A percentile compares a stretch with the other conserved stretches of the same genome.
These are phyloP conservation scores for Quercus alba DNA, from an alignment of 306 rosid species.

Conservation along the genomic window DNA sequence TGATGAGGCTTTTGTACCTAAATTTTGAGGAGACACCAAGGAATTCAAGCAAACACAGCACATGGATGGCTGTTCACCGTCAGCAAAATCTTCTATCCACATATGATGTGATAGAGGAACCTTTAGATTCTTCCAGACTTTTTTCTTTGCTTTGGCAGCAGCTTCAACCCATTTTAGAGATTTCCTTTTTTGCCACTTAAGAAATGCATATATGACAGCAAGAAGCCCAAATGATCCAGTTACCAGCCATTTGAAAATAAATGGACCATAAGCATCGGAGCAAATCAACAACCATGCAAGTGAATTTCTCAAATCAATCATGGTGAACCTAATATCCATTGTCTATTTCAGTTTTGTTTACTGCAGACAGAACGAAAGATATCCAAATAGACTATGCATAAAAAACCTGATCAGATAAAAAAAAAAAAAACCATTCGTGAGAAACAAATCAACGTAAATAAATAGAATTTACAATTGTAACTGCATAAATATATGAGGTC, in stretches of 20 bases:
- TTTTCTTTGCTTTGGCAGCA: conserved; percentile 72
- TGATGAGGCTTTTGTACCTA: conserved; percentile 45
- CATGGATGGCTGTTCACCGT: conserved; percentile 60
- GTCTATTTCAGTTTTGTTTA: conserved; percentile 1
- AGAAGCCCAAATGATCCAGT: conserved; percentile 63
- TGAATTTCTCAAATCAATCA: conserved; percentile 42
- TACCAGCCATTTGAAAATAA: conserved; percentile 56
- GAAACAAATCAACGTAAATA: neutral
- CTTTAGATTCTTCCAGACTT: conserved; percentile 63
- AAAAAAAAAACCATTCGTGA: neutral
- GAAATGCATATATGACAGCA: conserved; percentile 51
- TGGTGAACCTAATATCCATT: conserved; percentile 17
- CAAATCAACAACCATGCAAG: conserved; percentile 38
- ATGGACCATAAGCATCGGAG: conserved; percentile 39
- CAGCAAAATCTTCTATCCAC: conserved; percentile 68
- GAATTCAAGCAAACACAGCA: conserved; percentile 76
- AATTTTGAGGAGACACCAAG: conserved; percentile 54
- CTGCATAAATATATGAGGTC: neutral
- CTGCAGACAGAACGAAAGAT: conserved; percentile 6
- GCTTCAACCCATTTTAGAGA: conserved; percentile 73
- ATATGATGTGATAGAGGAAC: conserved; percentile 58
- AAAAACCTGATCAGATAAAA: conserved; percentile 31
- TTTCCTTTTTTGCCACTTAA: conserved; percentile 67
- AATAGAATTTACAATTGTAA: neutral
- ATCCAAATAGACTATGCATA: conserved; percentile 16